Conservation (phyloP, 2,329 filamentous ascomycete species). For the Tolypocladium amazonense region DNA sequence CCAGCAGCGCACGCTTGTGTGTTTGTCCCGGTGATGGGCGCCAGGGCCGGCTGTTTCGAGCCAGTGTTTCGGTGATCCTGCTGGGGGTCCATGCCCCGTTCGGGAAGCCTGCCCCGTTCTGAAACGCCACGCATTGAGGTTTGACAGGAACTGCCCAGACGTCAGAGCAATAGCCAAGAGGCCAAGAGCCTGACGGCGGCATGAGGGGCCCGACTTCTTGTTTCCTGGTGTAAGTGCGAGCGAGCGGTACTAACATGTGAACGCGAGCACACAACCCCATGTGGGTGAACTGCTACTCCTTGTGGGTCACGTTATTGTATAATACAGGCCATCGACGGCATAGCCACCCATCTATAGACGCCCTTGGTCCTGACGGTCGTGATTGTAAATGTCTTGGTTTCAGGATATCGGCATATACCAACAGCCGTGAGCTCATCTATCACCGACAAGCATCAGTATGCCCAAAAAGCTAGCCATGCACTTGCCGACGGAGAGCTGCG, state of each 20-base stretch:
- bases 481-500: neutral
- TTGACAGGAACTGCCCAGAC: neutral
- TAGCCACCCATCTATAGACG: neutral
- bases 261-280: neutral
- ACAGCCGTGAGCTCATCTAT: neutral
- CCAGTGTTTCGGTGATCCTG: neutral
- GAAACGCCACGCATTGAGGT: neutral
- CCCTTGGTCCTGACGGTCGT: neutral
- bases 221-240: neutral
- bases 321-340: neutral
- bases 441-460: neutral
- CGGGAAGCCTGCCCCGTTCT: neutral
- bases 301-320: neutral
- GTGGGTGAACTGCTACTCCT: too few species aligned
- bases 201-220: neutral
- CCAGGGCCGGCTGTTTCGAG: neutral
- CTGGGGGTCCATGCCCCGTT: neutral
- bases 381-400: neutral
- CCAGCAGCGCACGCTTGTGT: neutral
- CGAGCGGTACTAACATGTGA: neutral
- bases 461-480: neutral
- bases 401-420: neutral
- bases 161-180: neutral
- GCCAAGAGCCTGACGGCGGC: neutral
- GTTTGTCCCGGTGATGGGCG: neutral